Base-by-base conservation (phyloP, 108 stramenopile genomes). In the Nitzschia putrida region DNA sequence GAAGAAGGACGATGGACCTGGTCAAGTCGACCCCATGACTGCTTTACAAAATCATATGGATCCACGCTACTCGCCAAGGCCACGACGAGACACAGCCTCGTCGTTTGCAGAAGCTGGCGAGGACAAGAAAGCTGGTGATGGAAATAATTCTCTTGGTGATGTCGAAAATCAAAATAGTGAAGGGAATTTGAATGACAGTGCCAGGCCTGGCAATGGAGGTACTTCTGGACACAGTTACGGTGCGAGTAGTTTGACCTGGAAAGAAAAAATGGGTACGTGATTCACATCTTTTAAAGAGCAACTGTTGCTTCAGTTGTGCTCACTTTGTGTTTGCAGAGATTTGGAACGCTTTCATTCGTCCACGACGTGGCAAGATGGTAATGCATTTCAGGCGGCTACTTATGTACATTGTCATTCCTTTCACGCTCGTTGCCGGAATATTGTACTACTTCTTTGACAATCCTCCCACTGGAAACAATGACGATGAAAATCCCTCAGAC, bases 401-500 rank as follows among this genome's bases (percentile, higher is more conserved):
- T 23, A 38, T 58, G 9, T 74, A 49, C 43, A 51, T 80, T 3
- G 53, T 80, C 0, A 26, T 74, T 22, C 79, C 79, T 3, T 57
- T 67, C 1, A 37, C 64, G 6, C 41, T 18, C 9, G 18, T 63
- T 24, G 67, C 71, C 2, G 59, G 45, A 21, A 56, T 73, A 21
- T 65, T 81, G 13, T 81, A 69, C 53, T 81, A 81, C 47, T 40
- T 50, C 8, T 58, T 49, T 22, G 75, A 67, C 39, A 81, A 81
- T 50, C 74, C 75, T 25, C 52, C 56, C 0, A 57, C 63, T 8
- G 69, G 64, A 13, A 37, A 56, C 0, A 3, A 37, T 1, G 43
- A 40, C 29, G 45, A 56, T 37, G 45, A 34, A 16, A n/a, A 21
- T 3, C 29, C 71, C 5, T 25, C 52, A 18, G 25, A 37, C 26